Conservation (phyloP, 2,329 filamentous ascomycete genomes). For the Sordariomycetes sp. region DNA sequence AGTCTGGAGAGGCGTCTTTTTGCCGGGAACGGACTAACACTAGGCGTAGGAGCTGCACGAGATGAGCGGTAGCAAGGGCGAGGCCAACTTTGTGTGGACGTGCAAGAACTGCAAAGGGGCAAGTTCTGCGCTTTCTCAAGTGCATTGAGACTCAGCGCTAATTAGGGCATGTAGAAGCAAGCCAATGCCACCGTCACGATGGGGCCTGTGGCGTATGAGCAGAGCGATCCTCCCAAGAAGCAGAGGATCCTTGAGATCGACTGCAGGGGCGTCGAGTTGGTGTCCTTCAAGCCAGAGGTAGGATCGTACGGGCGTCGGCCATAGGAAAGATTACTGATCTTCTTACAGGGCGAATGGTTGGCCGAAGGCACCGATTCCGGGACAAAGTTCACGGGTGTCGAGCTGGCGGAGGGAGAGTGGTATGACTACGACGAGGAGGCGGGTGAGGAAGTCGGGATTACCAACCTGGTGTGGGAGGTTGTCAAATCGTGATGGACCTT, state of each 20-base stretch:
- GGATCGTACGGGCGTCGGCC: not conserved
- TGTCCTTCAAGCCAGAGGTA: constrained; percentile 81
- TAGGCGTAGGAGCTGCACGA: constrained; percentile 68
- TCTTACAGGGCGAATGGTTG: constrained; percentile 68
- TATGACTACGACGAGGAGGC: constrained; percentile 96
- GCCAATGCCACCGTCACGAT: constrained; percentile 71
- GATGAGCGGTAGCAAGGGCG: constrained; percentile 81
- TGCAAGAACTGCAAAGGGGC: constrained; percentile 96
- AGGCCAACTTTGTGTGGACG: constrained; percentile 99
- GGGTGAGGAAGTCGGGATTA: constrained; percentile 82
- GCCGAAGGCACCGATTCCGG: constrained; percentile 68
- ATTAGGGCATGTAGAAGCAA: not conserved
- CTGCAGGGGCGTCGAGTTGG: constrained; percentile 86
- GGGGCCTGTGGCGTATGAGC: constrained; percentile 58
- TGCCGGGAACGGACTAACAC: not conserved
- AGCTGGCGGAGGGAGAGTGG: constrained; percentile 86
- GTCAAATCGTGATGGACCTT: constrained; percentile 10
- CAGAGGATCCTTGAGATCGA: constrained; percentile 83
- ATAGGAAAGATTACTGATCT: not conserved
- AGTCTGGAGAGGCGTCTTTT: not conserved
- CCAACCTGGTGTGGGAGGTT: constrained; percentile 79
- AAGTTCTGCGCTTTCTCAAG: not conserved
- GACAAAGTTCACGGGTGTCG: constrained; percentile 71
- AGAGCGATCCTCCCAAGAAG: constrained; percentile 56
- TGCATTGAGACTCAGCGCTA: not conserved